Percentiles rank a stretch among this genome's conserved stretches.
These are phyloP conservation scores for Hypoxylon intermedium DNA, from an alignment of 495 filamentous ascomycete genomes.

Conservation along the genomic window DNA sequence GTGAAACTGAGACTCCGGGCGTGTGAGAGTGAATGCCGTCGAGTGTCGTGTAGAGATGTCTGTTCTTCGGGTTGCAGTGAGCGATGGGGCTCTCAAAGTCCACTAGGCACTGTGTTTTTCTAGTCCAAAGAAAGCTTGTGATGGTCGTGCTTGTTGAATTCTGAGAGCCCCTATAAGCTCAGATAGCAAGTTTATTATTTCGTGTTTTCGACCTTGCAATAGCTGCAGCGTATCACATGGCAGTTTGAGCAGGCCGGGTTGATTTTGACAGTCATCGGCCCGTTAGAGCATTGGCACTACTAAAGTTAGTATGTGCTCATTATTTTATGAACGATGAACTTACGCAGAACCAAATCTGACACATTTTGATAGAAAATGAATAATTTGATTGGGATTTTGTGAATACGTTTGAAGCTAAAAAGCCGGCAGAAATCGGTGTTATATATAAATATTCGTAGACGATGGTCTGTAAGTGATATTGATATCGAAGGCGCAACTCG, in stretches of 20 bases:
- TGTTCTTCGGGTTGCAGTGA: no score
- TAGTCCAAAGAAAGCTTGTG: no score
- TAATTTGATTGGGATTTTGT: background rate
- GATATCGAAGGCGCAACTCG: background rate
- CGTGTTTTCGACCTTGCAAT: background rate
- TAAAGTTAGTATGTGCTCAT: background rate
- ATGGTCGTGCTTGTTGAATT: no score
- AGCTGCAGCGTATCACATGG: background rate
- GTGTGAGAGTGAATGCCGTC: no score
- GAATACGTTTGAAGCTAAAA: no score
- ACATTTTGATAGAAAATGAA: background rate
- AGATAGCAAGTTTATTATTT: background rate
- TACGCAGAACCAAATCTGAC: conserved; percentile 6
- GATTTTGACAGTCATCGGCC: background rate
- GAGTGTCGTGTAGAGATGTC: no score
- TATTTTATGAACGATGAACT: background rate
- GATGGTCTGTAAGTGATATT: background rate
- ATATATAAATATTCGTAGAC: background rate
- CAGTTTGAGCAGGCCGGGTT: background rate
- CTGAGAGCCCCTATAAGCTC: background rate
- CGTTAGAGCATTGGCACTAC: background rate
- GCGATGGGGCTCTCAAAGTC: no score
- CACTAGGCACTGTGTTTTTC: no score
- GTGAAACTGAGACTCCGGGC: background rate
- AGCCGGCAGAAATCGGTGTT: no score